Conservation (phyloP, 768 basidiomycete genomes). For the Podaxis carcinomalis region DNA sequence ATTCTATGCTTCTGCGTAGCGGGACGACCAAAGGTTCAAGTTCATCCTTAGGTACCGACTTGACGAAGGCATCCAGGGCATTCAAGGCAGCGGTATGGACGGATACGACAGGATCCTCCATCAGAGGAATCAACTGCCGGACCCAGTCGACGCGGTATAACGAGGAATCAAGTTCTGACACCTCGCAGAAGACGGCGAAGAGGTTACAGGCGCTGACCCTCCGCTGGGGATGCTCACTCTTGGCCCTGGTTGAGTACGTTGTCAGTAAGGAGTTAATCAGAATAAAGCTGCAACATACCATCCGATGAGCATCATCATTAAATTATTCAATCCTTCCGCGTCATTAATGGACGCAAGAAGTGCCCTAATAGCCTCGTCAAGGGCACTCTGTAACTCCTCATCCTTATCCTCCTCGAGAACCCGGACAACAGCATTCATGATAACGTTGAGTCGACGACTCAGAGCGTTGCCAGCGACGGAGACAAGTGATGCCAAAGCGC, state of each 20-base stretch:
- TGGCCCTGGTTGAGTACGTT: constrained; percentile 54
- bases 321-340: constrained; percentile 80
- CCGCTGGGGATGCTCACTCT: constrained; percentile 62
- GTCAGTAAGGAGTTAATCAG: background rate
- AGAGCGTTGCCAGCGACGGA: constrained; percentile 91
- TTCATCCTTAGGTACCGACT: constrained; percentile 89
- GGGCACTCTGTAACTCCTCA: constrained; percentile 65
- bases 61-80: constrained; percentile 84
- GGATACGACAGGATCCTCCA: constrained; percentile 72
- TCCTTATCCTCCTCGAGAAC: constrained; percentile 66
- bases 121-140: constrained; percentile 75
- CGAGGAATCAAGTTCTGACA: constrained; percentile 74
- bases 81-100: constrained; percentile 83
- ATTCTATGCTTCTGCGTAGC: constrained; percentile 83
- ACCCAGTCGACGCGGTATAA: constrained; percentile 94
- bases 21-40: constrained; percentile 88
- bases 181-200: constrained; percentile 81
- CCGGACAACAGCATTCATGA: constrained; percentile 76
- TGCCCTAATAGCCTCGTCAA: constrained; percentile 72
- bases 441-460: constrained; percentile 74
- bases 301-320: constrained; percentile 86
- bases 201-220: constrained; percentile 77
- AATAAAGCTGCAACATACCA: constrained; percentile 51
- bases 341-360: constrained; percentile 79
- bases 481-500: constrained; percentile 85